Conservation (phyloP, 352 stramenopile genomes). For the Phytophthora litchii region DNA sequence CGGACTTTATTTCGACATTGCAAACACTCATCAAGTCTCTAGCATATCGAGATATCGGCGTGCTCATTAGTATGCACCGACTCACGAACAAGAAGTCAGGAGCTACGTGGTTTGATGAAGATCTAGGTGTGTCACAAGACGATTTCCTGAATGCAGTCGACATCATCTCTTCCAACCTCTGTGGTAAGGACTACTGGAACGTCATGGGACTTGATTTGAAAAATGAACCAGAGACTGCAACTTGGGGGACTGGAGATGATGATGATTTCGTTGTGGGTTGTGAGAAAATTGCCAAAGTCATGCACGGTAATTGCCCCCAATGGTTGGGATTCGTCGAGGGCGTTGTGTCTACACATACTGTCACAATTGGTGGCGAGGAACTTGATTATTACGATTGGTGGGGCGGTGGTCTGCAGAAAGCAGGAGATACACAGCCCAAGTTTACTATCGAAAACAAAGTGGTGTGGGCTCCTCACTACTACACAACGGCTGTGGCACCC, state of each 20-base stretch:
- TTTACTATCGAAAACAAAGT: slow-evolving; percentile 76
- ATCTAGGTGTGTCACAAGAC: slow-evolving; percentile 52
- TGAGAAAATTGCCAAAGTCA: slow-evolving; percentile 79
- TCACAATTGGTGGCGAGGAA: slow-evolving; percentile 51
- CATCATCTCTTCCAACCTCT: slow-evolving; percentile 66
- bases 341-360: slow-evolving; percentile 50
- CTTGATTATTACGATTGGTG: slow-evolving; percentile 86
- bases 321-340: slow-evolving; percentile 86
- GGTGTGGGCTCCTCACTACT: slow-evolving; percentile 85
- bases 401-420: slow-evolving; percentile 74
- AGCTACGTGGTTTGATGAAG: slow-evolving; percentile 67
- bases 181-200: slow-evolving; percentile 76
- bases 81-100: slow-evolving; percentile 63
- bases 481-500: slow-evolving; percentile 76
- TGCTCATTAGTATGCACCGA: slow-evolving; percentile 79
- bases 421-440: slow-evolving; percentile 45
- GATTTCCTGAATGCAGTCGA: slow-evolving; percentile 65
- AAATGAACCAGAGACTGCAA: slow-evolving; percentile 71
- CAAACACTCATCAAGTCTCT: slow-evolving; percentile 76
- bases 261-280: slow-evolving; percentile 69
- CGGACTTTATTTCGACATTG: slow-evolving; percentile 70
- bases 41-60: slow-evolving; percentile 71
- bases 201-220: slow-evolving; percentile 84
- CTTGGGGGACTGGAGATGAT: slow-evolving; percentile 71
- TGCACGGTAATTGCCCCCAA: slow-evolving; percentile 72